These are phyloP conservation scores for Trichosporon ovoides DNA, from an alignment of 1,284 basidiomycete species.

Conservation along the genomic window DNA sequence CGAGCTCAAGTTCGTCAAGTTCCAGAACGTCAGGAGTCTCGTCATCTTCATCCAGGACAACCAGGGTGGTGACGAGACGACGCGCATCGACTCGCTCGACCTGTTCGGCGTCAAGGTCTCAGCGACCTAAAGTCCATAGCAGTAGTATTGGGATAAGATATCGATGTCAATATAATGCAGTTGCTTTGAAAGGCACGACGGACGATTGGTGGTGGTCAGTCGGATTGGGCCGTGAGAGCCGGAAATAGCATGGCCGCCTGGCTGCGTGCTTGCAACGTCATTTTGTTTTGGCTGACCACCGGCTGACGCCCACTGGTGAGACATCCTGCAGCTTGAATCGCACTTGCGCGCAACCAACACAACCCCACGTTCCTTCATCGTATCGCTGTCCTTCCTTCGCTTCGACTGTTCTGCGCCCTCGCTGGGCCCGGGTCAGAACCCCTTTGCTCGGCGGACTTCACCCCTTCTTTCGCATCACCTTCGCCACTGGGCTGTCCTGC, in stretches of 20 bases:
- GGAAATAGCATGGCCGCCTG: too few species aligned
- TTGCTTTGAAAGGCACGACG: too few species aligned
- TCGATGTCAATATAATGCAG: too few species aligned
- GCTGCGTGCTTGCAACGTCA: too few species aligned
- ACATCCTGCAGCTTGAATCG: not conserved
- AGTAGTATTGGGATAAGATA: too few species aligned
- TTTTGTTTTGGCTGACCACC: not conserved
- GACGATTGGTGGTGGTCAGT: too few species aligned
- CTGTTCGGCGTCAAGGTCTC: slow-evolving; percentile 54
- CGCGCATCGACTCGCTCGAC: slow-evolving; percentile 71
- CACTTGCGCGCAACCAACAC: not conserved
- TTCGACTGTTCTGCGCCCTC: not conserved
- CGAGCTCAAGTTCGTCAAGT: slow-evolving; percentile 65
- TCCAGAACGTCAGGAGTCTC: slow-evolving; percentile 68
- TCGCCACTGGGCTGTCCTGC: too few species aligned
- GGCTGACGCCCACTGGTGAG: too few species aligned
- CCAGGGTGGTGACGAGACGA: slow-evolving; percentile 66
- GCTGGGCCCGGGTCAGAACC: too few species aligned
- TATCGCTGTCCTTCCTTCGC: not conserved
- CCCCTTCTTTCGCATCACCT: too few species aligned
- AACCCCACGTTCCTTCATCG: not conserved
- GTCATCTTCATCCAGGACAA: slow-evolving; percentile 75
- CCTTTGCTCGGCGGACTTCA: too few species aligned
- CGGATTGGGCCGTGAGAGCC: too few species aligned
- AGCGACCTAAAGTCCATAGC: not conserved